phyloP scores from a whole-genome alignment of 176 grass and related monocot genomes.

The Cymbopogon citratus region DNA sequence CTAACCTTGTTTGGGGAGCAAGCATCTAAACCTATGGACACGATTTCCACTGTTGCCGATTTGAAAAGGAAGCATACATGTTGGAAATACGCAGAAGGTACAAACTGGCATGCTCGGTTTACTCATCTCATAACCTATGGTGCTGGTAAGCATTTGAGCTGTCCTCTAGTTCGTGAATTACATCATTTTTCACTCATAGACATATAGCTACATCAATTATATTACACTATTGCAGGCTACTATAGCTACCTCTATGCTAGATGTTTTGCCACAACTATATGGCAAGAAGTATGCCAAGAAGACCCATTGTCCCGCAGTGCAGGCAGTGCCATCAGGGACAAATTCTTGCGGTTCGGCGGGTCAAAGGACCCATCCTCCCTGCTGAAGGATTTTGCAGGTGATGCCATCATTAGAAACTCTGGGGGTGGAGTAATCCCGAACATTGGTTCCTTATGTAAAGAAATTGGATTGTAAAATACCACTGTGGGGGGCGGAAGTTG shows the following conservation, averaged over 20 bases:
- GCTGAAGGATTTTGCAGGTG: conserved; percentile 66
- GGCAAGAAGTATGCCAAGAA: conserved; percentile 70
- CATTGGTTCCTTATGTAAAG: conserved; percentile 52
- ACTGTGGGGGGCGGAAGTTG: neutral
- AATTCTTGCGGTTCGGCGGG: conserved; percentile 61
- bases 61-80: conserved; percentile 76
- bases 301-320: conserved; percentile 66
- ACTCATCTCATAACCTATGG: conserved; percentile 90
- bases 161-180: neutral
- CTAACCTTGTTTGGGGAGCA: conserved; percentile 85
- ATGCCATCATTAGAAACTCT: conserved; percentile 52
- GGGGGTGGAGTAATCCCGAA: conserved; percentile 66
- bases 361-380: conserved; percentile 64
- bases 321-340: conserved; percentile 49
- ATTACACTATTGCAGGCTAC: conserved; percentile 50
- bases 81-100: conserved; percentile 76
- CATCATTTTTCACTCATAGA: neutral
- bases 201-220: neutral
- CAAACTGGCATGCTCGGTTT: conserved; percentile 80
- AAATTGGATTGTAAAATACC: conserved; percentile 50
- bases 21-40: conserved; percentile 52
- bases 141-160: conserved; percentile 47
- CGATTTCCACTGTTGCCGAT: conserved; percentile 65
- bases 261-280: conserved; percentile 90
- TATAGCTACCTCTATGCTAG: conserved; percentile 94